phyloP scores from a whole-genome alignment of 768 basidiomycete genomes.

The Lentinus brumalis region DNA sequence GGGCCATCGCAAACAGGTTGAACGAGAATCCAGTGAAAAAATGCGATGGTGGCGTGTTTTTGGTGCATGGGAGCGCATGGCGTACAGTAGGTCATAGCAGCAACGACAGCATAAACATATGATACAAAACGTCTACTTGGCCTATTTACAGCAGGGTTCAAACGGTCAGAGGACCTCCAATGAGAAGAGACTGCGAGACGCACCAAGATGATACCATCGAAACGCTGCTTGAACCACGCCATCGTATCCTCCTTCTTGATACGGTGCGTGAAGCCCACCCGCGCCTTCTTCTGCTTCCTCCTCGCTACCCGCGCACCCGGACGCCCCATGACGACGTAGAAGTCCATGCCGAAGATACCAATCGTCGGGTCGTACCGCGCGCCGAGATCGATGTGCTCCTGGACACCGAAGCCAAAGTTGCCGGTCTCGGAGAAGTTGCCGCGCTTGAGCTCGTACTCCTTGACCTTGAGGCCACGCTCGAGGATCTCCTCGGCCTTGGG shows the following conservation, averaged over 20 bases:
- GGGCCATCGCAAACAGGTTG: neutral
- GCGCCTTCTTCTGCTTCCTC: conserved; percentile 86
- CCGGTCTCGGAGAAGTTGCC: conserved; percentile 98
- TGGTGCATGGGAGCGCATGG: conserved; percentile 31
- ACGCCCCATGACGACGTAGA: conserved; percentile 96
- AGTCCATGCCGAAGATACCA: conserved; percentile 99
- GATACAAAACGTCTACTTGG: conserved; percentile 26
- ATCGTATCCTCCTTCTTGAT: conserved; percentile 96
- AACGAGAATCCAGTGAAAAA: conserved; percentile 11
- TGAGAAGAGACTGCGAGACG: conserved; percentile 29
- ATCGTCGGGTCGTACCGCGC: conserved; percentile 98
- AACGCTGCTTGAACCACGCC: conserved; percentile 99
- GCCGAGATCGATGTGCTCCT: conserved; percentile 99
- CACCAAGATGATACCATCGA: conserved; percentile 96
- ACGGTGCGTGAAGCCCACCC: conserved; percentile 85
- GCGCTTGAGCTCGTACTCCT: conserved; percentile 98
- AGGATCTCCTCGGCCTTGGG: conserved; percentile 99
- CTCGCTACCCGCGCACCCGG: conserved; percentile 90
- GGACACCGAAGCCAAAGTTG: conserved; percentile 99
- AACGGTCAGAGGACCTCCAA: neutral
- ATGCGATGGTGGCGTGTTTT: conserved; percentile 26
- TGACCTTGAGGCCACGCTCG: conserved; percentile 98
- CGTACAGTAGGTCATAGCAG: conserved; percentile 33
- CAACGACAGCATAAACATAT: conserved; percentile 23
- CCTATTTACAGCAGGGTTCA: conserved; percentile 9